Evolutionary conservation across 176 grass and related monocot genomes (phyloP).

Genomic region (Panicum miliaceum): DNA sequence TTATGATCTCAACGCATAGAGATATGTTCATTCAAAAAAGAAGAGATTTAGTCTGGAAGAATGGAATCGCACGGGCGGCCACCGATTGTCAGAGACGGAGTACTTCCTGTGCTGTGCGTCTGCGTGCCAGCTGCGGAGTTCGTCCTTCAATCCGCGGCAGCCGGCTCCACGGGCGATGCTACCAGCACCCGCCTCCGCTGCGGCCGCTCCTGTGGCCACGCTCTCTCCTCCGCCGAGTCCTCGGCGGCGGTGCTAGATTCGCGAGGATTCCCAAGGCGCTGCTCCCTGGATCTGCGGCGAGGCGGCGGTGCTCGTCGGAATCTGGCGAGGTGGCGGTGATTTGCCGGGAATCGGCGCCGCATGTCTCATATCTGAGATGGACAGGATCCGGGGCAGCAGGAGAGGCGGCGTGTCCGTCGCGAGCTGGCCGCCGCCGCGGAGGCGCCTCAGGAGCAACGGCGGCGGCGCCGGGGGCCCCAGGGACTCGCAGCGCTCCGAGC

Average conservation of each 20-base stretch:
- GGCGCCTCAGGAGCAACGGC: slow-evolving; percentile 63
- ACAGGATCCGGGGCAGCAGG: slow-evolving; percentile 68
- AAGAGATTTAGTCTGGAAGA: too few species aligned
- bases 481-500: slow-evolving; percentile 54
- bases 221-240: slow-evolving; percentile 6
- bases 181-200: too few species aligned
- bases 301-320: slow-evolving; percentile 21
- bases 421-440: slow-evolving; percentile 42
- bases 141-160: too few species aligned
- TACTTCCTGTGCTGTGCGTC: too few species aligned
- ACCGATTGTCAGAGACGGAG: too few species aligned
- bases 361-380: slow-evolving; percentile 79
- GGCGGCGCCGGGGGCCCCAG: slow-evolving; percentile 40
- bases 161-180: too few species aligned
- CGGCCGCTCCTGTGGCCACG: too few species aligned
- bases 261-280: background rate
- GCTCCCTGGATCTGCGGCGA: slow-evolving; percentile 34
- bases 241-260: background rate
- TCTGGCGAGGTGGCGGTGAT: slow-evolving; percentile 45
- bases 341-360: slow-evolving; percentile 49
- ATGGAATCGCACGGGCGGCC: too few species aligned
- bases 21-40: too few species aligned
- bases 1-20: too few species aligned
- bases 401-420: slow-evolving; percentile 54
- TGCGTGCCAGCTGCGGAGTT: too few species aligned